Percentiles rank a stretch among this genome's conserved stretches.
Conservation (phyloP, 148 eudicot species). For the Cornus suecica region DNA sequence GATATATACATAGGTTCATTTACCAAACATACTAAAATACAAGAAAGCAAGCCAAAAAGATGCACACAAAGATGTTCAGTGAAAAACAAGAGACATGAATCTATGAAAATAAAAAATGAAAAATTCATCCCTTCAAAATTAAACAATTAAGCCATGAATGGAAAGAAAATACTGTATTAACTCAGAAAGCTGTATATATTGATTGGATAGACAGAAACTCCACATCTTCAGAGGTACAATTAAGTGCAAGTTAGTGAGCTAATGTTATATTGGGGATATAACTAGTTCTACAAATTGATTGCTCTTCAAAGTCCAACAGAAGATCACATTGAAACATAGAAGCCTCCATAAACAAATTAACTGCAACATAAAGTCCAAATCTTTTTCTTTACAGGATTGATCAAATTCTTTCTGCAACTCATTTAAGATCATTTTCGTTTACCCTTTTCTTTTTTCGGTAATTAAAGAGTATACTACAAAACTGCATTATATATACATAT, state of each 20-base stretch:
- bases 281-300: too few relatives aligned
- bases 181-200: neutral
- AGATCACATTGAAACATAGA: neutral
- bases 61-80: neutral
- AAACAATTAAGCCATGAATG: neutral
- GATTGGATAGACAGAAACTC: neutral
- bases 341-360: too few relatives aligned
- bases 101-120: neutral
- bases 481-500: too few relatives aligned
- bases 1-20: neutral
- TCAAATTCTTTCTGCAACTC: too few relatives aligned
- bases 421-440: too few relatives aligned
- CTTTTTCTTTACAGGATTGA: too few relatives aligned
- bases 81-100: neutral
- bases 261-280: too few relatives aligned
- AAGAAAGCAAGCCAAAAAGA: too few relatives aligned
- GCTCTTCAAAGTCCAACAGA: neutral
- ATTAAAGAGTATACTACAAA: too few relatives aligned
- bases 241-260: neutral
- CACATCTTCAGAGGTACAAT: neutral
- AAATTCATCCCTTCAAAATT: neutral
- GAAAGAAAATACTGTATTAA: too few relatives aligned
- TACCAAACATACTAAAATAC: neutral
- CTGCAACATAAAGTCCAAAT: neutral
- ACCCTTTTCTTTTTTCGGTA: too few relatives aligned